Percentiles rank a stretch among this genome's conserved stretches.
phyloP scores from a whole-genome alignment of 345 rosid species.

The Brassica nigra region DNA sequence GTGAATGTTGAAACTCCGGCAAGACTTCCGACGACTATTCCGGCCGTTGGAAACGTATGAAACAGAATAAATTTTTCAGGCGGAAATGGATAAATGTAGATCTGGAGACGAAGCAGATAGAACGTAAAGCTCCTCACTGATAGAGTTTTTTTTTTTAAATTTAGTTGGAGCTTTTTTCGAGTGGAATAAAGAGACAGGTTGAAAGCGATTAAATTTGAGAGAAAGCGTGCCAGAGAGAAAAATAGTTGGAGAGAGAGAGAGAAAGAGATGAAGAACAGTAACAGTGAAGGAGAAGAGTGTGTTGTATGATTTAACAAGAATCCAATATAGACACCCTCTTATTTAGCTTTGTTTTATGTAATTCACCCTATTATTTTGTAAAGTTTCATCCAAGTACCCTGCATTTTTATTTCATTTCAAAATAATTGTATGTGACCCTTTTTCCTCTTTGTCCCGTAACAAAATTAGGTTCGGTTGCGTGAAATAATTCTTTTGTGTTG shows the following conservation, averaged over 20 bases:
- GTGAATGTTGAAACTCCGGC: constrained; percentile 12
- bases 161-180: background rate
- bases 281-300: constrained; percentile 9
- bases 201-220: constrained; percentile 26
- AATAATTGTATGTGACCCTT: background rate
- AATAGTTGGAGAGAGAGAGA: constrained; percentile 30
- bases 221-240: constrained; percentile 26
- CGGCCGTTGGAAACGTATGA: background rate
- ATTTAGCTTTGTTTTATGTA: background rate
- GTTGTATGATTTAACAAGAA: background rate
- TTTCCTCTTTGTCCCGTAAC: too few relatives aligned
- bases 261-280: constrained; percentile 15
- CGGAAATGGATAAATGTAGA: constrained; percentile 23
- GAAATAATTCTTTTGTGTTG: background rate
- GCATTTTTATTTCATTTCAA: background rate
- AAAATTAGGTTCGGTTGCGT: background rate
- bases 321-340: background rate
- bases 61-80: background rate
- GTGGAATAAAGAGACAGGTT: constrained; percentile 15
- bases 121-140: constrained; percentile 13
- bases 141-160: background rate
- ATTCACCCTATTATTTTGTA: background rate
- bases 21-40: constrained; percentile 19
- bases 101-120: constrained; percentile 25
- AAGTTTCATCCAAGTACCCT: background rate